Base-by-base conservation (phyloP, 305 asterid genomes). In the Fraxinus baroniana region DNA sequence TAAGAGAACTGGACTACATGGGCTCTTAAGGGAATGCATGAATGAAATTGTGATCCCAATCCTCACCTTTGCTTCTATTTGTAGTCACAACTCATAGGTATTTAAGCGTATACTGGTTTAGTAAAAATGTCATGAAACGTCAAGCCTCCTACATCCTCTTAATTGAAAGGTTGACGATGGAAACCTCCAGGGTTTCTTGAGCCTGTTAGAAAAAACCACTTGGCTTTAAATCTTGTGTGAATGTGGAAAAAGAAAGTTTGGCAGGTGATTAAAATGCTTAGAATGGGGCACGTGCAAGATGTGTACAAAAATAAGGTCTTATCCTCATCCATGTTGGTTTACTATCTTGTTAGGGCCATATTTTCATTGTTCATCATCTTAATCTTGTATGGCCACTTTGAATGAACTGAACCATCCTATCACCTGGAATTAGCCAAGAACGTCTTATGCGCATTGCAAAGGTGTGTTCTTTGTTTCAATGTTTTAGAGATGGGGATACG, bases 11-110 rank as follows among this genome's bases (percentile, higher is more conserved):
- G 1, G 26, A 77, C 66, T 9, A 24, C 82, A 76, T 55, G 78
- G 75, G 41, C 30, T 78, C 36, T 49, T 80, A 76, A 80, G 33
- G 77, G 39, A 32, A 52, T 57, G 15, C 78, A 10, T 26, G 33
- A 44, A 28, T 79, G 20, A 44, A 79, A 28, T 37, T 26, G 37
- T 57, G 26, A 18, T 26, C 36, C 81, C 20, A 46, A 64, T 76
- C 62, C 36, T 41, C 9, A 2, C 10, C 18, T 62, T 18, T 46
- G 74, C 36, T 68, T 68, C 74, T 68, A 26, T 36, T n/a, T 68
- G 74, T 26, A 64, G 74, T 28, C 24, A 28, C 24, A 37, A 49
- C 18, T 35, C 1, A 10, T 66, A 26, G 39, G 20, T 30, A 32
- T 66, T 24, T 12, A 44, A 44, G 74, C 28, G 74, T 66, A 26